Base-by-base conservation (phyloP, 2,329 filamentous ascomycete species). In the Pseudocercospora fijiensis region DNA sequence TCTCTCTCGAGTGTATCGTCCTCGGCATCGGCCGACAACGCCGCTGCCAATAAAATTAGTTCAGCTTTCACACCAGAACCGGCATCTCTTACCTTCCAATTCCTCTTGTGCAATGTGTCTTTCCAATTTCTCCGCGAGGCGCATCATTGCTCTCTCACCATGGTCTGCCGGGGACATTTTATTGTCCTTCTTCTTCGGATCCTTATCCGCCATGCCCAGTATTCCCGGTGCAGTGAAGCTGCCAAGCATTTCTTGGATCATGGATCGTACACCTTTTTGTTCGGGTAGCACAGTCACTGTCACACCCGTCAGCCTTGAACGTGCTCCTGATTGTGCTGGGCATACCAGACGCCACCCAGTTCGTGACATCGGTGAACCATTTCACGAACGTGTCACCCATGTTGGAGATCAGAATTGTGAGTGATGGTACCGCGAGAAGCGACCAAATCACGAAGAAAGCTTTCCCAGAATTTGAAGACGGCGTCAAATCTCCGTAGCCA, bases 381-480 rank as follows among this genome's bases (percentile, higher is more conserved):
- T 83, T 83, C 64, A 86, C 81, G 9, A 84, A 80, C 0, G 83
- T 84, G 63, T 83, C 81, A 13, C 82, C 81, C 81, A 85, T 83
- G 63, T 84, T 81, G 61, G 76, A 81, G 67, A 83, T 84, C 33
- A 84, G 75, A 24, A 84, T 82, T 0, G 84, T 85, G 52, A 86
- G 76, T 0, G 82, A 82, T 0, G 84, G 83, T 0, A 85, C 78
- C 0, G 83, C 83, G 8, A 85, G 74, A 4, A 85, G 71, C 13
- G 81, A 82, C 84, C 84, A 86, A 64, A 85, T 80, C 1, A 86
- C 82, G 68, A 85, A 85, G 67, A 85, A 85, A 1, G 82, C 77
- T 68, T 81, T 83, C 8, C 82, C 82, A 11, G 80, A 78, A 65
- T 84, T 85, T 57, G 78, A 81, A 13, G 75, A 72, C 0, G 79